Percentiles rank a stretch among this genome's conserved stretches.
phyloP scores from a whole-genome alignment of 768 basidiomycete genomes.

The Fomitopsis serialis region DNA sequence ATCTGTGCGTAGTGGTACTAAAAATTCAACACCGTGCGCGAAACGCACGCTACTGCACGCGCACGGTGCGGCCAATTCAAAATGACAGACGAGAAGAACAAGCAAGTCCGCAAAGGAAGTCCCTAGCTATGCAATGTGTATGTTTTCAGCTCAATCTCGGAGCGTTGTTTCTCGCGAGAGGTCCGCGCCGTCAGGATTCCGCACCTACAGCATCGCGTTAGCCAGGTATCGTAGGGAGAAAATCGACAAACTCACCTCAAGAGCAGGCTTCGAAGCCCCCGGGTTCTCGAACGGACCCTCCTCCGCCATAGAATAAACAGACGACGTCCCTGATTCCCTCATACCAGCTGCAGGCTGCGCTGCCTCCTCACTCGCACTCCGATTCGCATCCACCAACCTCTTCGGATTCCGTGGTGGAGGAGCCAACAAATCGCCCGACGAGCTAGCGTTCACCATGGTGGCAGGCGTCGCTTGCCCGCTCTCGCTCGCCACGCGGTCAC shows the following conservation, averaged over 20 bases:
- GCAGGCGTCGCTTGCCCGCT: conserved; percentile 8
- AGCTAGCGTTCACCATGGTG: conserved; percentile 8
- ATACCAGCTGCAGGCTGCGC: conserved; percentile 1
- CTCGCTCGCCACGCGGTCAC: conserved; percentile 8
- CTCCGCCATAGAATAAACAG: conserved; percentile 3
- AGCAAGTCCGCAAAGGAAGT: no score
- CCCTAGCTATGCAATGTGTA: no score
- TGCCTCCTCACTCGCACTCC: neutral
- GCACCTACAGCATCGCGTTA: conserved; percentile 10
- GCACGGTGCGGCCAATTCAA: no score
- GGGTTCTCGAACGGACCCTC: conserved; percentile 2
- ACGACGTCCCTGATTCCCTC: conserved; percentile 8
- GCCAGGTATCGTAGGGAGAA: neutral
- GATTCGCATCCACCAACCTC: conserved; percentile 1
- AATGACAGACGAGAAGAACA: no score
- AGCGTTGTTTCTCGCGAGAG: conserved; percentile 17
- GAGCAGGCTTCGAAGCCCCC: conserved; percentile 7
- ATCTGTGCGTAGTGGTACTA: no score
- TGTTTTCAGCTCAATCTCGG: conserved; percentile 1
- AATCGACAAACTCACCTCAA: conserved; percentile 7
- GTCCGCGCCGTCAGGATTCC: conserved; percentile 19
- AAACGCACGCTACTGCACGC: no score
- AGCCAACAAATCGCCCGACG: conserved; percentile 3
- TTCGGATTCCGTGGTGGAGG: conserved; percentile 17
- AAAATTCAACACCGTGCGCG: no score